A percentile compares a stretch with the other conserved stretches of the same genome.
Evolutionary conservation across 2,329 filamentous ascomycete species (phyloP).

Genomic region (Botrytis cinerea): DNA sequence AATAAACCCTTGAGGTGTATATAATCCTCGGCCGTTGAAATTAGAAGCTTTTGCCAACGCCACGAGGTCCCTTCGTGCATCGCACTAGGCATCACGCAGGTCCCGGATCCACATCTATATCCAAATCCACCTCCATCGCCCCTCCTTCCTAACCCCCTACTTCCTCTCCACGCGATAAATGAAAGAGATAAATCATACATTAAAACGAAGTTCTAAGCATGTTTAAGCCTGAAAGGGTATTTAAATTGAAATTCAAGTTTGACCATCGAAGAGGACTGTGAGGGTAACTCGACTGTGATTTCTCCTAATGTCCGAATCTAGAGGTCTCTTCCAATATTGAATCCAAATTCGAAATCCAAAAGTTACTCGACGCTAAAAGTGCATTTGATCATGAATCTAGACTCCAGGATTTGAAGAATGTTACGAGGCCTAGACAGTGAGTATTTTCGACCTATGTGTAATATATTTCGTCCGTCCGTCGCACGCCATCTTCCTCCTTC

Average conservation of each 20-base stretch:
- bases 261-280: neutral
- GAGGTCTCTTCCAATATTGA: neutral
- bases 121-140: neutral
- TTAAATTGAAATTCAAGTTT: no score
- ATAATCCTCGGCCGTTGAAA: neutral
- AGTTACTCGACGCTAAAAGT: neutral
- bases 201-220: neutral
- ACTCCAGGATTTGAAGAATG: neutral
- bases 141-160: neutral
- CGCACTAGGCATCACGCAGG: neutral
- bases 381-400: neutral
- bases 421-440: neutral
- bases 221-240: neutral
- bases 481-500: neutral
- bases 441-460: neutral
- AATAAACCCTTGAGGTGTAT: neutral
- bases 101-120: conserved; percentile 6
- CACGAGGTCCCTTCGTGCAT: conserved; percentile 5
- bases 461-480: neutral
- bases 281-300: neutral
- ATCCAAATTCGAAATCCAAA: neutral
- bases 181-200: neutral
- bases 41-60: neutral
- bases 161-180: neutral
- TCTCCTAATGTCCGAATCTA: neutral